A percentile compares a stretch with the other conserved stretches of the same genome.
These are phyloP conservation scores for Mycena vulgaris DNA, from an alignment of 768 basidiomycete genomes.

Conservation along the genomic window DNA sequence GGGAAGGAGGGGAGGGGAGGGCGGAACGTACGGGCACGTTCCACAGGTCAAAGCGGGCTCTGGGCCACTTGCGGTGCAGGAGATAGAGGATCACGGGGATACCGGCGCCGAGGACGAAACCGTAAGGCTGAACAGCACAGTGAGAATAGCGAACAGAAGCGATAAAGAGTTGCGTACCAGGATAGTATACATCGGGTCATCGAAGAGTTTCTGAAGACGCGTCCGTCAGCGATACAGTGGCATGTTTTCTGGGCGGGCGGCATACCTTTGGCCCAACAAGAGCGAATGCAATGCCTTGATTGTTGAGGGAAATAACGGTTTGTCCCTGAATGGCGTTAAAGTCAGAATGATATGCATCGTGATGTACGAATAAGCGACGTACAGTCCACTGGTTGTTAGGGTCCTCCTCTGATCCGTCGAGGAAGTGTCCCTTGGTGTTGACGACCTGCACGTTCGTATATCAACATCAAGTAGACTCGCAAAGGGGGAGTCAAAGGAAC, in stretches of 20 bases:
- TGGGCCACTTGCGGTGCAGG: conserved; percentile 41
- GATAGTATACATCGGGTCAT: conserved; percentile 42
- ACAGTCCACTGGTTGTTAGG: conserved; percentile 47
- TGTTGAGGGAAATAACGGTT: conserved; percentile 45
- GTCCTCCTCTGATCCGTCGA: conserved; percentile 38
- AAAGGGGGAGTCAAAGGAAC: background rate
- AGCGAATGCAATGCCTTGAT: conserved; percentile 44
- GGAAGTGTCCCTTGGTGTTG: conserved; percentile 40
- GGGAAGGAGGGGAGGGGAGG: background rate
- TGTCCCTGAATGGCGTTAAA: conserved; percentile 33
- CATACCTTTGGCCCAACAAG: conserved; percentile 42
- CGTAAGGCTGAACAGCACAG: conserved; percentile 37
- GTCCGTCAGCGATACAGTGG: background rate
- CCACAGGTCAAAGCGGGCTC: conserved; percentile 40
- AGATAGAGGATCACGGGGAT: conserved; percentile 40
- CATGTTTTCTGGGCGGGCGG: background rate
- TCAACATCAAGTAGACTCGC: background rate
- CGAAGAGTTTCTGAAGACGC: conserved; percentile 36
- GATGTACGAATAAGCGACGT: background rate
- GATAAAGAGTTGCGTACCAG: conserved; percentile 23
- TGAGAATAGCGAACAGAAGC: background rate
- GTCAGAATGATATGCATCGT: background rate
- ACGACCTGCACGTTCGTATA: conserved; percentile 36
- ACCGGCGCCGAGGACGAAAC: conserved; percentile 43
- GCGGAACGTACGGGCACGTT: conserved; percentile 36